Conservation (phyloP, 192 early-diverging fungal genomes). For the Coemansia sp. region DNA sequence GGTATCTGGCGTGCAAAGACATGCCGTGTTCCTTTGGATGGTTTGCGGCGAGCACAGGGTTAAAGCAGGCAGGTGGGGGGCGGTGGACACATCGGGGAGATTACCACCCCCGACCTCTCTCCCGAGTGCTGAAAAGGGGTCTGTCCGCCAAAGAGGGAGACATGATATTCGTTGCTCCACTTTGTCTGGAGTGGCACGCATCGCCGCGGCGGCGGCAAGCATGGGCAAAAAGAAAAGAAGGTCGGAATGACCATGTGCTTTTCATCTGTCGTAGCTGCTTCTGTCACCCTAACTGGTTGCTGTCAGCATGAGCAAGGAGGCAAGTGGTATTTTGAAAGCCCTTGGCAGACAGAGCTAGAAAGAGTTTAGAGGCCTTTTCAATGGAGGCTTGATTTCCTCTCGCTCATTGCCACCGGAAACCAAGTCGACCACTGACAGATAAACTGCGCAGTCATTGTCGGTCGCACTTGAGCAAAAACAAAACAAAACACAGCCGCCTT, state of each 20-base stretch:
- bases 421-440: neutral
- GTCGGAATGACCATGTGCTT: neutral
- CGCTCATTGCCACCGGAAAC: neutral
- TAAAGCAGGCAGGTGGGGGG: neutral
- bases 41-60: neutral
- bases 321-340: neutral
- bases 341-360: neutral
- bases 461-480: neutral
- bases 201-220: neutral
- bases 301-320: neutral
- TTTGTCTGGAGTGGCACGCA: neutral
- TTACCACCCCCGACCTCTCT: slow-evolving; percentile 1
- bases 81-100: neutral
- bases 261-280: neutral
- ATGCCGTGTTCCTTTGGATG: neutral
- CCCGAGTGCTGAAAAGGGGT: neutral
- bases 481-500: neutral
- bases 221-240: neutral
- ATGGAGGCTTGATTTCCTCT: neutral
- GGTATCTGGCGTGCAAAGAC: neutral
- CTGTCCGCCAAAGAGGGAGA: neutral
- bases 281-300: neutral
- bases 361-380: neutral
- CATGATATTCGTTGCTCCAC: neutral
- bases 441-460: neutral